A percentile compares a stretch with the other conserved stretches of the same genome.
phyloP scores from a whole-genome alignment of 179 eudicot species.

The Camellia oleifera region DNA sequence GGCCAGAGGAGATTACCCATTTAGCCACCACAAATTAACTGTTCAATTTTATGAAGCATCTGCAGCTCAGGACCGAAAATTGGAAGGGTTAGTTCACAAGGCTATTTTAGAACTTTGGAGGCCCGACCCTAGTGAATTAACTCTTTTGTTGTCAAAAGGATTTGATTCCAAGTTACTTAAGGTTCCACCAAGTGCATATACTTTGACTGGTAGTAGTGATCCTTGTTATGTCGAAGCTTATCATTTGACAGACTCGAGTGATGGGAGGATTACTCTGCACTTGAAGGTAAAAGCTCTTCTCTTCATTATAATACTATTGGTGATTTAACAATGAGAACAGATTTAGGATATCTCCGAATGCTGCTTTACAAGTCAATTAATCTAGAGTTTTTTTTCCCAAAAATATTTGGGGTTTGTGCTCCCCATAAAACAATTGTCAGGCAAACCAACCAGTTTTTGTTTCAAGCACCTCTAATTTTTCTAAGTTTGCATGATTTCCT shows the following conservation, averaged over 20 bases:
- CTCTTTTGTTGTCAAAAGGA: slow-evolving; percentile 72
- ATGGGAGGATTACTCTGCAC: slow-evolving; percentile 93
- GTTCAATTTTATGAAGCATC: slow-evolving; percentile 94
- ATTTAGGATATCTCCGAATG: neutral
- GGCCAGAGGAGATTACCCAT: slow-evolving; percentile 95
- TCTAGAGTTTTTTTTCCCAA: neutral
- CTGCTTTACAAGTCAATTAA: neutral
- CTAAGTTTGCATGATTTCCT: neutral
- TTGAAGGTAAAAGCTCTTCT: slow-evolving; percentile 60
- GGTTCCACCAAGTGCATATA: slow-evolving; percentile 77
- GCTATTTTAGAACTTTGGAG: slow-evolving; percentile 97
- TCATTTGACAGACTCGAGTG: slow-evolving; percentile 93
- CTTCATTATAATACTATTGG: neutral
- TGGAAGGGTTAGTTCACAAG: slow-evolving; percentile 95
- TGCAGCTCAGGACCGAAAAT: slow-evolving; percentile 94
- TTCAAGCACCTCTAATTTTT: neutral
- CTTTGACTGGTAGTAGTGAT: slow-evolving; percentile 96
- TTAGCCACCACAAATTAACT: slow-evolving; percentile 96
- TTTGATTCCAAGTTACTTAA: slow-evolving; percentile 64
- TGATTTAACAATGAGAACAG: neutral
- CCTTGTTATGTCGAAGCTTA: slow-evolving; percentile 98
- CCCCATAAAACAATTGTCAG: neutral
- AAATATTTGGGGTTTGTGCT: neutral
- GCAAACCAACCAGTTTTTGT: neutral
- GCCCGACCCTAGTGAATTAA: slow-evolving; percentile 91